These are phyloP conservation scores for Colletotrichum eleusines DNA, from an alignment of 2,329 filamentous ascomycete genomes.

Conservation along the genomic window DNA sequence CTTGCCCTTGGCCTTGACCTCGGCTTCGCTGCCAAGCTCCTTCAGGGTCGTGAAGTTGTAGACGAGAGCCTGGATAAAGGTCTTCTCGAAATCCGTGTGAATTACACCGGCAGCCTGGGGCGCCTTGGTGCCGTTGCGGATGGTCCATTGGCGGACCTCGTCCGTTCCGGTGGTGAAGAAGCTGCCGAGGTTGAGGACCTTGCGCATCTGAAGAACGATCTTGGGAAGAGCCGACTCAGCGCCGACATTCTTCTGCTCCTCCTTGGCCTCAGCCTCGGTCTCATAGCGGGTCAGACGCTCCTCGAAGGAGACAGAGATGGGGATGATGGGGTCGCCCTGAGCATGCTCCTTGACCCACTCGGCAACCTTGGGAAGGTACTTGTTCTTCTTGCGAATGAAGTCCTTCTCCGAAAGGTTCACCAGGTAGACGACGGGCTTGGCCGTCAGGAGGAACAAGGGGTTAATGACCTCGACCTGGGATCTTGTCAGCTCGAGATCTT, in stretches of 20 bases:
- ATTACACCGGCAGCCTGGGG: constrained; percentile 98
- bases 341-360: constrained; percentile 97
- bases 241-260: constrained; percentile 90
- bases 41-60: constrained; percentile 88
- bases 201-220: constrained; percentile 92
- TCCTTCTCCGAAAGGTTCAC: constrained; percentile 98
- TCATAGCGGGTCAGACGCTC: constrained; percentile 87
- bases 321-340: constrained; percentile 88
- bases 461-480: constrained; percentile 95
- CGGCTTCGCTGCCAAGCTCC: constrained; percentile 88
- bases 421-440: constrained; percentile 96
- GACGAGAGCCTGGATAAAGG: constrained; percentile 95
- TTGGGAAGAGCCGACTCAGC: constrained; percentile 93
- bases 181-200: constrained; percentile 87
- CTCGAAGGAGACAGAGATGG: constrained; percentile 92
- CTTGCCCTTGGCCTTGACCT: constrained; percentile 94
- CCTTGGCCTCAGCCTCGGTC: constrained; percentile 79
- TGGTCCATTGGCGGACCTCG: constrained; percentile 98
- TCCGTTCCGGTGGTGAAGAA: constrained; percentile 98
- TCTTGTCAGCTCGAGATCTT: constrained; percentile 47
- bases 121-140: constrained; percentile 96
- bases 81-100: constrained; percentile 99
- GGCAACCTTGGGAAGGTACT: constrained; percentile 92
- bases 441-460: constrained; percentile 91
- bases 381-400: constrained; percentile 99